Conservation (phyloP, 2,329 filamentous ascomycete genomes). For the Monosporascus sp. region DNA sequence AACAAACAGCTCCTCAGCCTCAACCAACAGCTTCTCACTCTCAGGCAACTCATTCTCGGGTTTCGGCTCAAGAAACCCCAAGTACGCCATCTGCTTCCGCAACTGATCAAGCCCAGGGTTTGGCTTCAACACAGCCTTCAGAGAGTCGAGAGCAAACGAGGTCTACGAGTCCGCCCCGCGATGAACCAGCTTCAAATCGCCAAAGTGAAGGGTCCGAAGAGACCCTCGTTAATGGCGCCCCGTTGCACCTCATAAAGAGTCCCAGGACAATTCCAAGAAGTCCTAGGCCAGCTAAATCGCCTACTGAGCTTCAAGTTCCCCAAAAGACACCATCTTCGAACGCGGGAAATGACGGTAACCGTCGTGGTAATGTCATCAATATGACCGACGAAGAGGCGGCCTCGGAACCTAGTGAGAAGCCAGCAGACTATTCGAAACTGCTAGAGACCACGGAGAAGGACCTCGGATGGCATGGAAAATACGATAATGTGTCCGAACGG, state of each 20-base stretch:
- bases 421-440: slow-evolving; percentile 2
- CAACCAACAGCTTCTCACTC: too few relatives aligned
- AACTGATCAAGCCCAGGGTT: neutral
- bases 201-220: neutral
- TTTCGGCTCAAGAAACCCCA: too few relatives aligned
- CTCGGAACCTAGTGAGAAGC: slow-evolving; percentile 4
- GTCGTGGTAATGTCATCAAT: neutral
- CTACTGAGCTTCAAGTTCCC: neutral
- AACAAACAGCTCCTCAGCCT: too few relatives aligned
- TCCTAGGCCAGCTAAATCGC: neutral
- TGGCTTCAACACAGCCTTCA: neutral
- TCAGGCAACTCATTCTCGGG: too few relatives aligned
- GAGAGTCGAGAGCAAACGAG: neutral
- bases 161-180: neutral
- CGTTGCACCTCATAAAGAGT: neutral
- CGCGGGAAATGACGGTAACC: neutral
- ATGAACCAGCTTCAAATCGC: neutral
- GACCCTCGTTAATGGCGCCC: neutral
- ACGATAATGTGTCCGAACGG: slow-evolving; percentile 1
- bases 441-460: slow-evolving; percentile 2
- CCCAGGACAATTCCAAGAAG: neutral
- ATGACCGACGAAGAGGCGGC: neutral
- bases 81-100: neutral
- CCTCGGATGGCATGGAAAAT: slow-evolving; percentile 4
- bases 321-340: neutral